A percentile compares a stretch with the other conserved stretches of the same genome.
Evolutionary conservation across 108 stramenopile genomes (phyloP).

Genomic region (Skeletonema grethae): DNA sequence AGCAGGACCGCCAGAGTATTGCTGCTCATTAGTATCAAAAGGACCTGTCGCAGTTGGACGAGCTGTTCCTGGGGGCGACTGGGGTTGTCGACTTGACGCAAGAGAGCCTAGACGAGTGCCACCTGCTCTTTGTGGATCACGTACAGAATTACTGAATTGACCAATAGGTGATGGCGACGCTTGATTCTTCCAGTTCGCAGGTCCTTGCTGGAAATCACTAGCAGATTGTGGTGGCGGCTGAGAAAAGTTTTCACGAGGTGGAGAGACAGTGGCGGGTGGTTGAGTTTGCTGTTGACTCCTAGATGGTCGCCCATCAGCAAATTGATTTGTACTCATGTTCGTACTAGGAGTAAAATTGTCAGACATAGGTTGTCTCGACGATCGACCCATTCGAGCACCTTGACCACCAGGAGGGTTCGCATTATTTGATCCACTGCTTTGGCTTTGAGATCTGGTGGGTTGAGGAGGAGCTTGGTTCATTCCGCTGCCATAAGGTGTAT

Average conservation of each 20-base stretch:
- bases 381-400: neutral
- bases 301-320: neutral
- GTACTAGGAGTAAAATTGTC: neutral
- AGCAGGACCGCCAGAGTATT: neutral
- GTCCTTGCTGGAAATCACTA: neutral
- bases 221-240: constrained; percentile 2
- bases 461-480: constrained; percentile 6
- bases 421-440: constrained; percentile 1
- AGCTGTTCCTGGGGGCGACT: neutral
- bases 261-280: neutral
- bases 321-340: neutral
- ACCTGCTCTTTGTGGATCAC: neutral
- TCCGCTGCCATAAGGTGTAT: neutral
- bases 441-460: neutral
- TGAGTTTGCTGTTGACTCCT: neutral
- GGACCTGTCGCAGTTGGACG: neutral
- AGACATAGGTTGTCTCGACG: neutral
- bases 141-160: constrained; percentile 5
- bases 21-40: neutral
- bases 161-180: constrained; percentile 6
- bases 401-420: neutral
- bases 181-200: neutral
- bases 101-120: neutral
- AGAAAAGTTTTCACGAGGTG: neutral
- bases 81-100: neutral